Evolutionary conservation across 179 eudicot species (phyloP).

Genomic region (Camellia oleifera): DNA sequence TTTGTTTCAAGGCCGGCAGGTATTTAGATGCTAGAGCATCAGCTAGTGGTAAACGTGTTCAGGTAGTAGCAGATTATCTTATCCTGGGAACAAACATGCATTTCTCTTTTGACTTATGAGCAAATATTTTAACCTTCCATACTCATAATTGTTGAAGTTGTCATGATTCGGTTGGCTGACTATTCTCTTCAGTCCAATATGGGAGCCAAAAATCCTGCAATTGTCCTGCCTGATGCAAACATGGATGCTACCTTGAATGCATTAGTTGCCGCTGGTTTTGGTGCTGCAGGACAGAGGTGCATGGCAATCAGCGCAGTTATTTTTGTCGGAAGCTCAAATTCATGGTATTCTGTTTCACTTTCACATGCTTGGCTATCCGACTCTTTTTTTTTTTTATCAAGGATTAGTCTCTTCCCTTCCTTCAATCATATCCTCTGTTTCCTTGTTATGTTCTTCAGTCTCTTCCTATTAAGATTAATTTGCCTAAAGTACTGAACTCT

Average conservation of each 20-base stretch:
- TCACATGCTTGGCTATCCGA: too few species aligned
- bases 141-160: neutral
- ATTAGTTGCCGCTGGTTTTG: constrained; percentile 89
- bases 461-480: neutral
- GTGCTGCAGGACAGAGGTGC: constrained; percentile 98
- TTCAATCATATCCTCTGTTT: too few species aligned
- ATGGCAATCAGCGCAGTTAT: constrained; percentile 84
- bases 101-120: neutral
- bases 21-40: constrained; percentile 58
- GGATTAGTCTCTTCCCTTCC: neutral
- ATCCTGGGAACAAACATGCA: constrained; percentile 4
- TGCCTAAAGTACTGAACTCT: neutral
- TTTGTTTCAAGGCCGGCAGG: constrained; percentile 50
- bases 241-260: constrained; percentile 75
- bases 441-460: neutral
- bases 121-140: neutral
- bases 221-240: constrained; percentile 94
- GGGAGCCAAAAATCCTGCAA: constrained; percentile 94
- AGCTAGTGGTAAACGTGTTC: constrained; percentile 66
- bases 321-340: constrained; percentile 80
- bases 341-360: constrained; percentile 50
- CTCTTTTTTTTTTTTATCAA: neutral
- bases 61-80: constrained; percentile 36
- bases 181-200: constrained; percentile 60
- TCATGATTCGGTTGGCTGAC: constrained; percentile 14